phyloP scores from a whole-genome alignment of 139 green algal species.

The Chlorella sp. region DNA sequence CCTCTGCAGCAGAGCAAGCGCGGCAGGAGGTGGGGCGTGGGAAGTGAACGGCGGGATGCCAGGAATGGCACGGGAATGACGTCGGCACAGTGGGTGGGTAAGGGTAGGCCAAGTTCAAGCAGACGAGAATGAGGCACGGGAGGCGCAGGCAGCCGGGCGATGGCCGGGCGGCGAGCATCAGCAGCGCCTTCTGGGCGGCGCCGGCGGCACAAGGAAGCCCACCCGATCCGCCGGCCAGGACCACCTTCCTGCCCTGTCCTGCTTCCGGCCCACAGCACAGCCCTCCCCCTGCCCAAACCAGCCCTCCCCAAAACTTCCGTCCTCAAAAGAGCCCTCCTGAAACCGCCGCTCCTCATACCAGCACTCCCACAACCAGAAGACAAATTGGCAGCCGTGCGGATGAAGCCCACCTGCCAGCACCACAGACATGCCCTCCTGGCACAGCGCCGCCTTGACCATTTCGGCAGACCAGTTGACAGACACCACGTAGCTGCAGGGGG shows the following conservation, averaged over 20 bases:
- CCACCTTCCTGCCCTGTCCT: not conserved
- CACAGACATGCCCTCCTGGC: conserved; percentile 25
- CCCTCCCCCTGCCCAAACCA: not conserved
- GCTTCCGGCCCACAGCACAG: not conserved
- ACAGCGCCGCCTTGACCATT: conserved; percentile 65
- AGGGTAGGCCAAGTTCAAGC: not conserved
- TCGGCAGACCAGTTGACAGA: conserved; percentile 83
- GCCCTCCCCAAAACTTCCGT: no score
- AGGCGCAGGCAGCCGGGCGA: not conserved
- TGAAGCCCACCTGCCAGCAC: conserved; percentile 41
- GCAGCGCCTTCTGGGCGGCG: not conserved
- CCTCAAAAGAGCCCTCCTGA: no score
- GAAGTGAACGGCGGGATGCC: not conserved
- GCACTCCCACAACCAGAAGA: no score
- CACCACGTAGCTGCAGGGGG: conserved; percentile 50
- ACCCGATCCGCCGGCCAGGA: not conserved
- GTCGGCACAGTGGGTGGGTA: not conserved
- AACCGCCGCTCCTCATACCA: no score
- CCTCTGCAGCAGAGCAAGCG: not conserved
- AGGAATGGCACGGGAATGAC: not conserved
- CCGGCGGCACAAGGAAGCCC: no score
- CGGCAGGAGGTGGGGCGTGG: not conserved
- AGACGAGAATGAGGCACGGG: not conserved
- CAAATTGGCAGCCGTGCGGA: no score
- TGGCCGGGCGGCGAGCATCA: not conserved